Conservation (phyloP, 352 stramenopile species). For the Phytophthora tubulina region DNA sequence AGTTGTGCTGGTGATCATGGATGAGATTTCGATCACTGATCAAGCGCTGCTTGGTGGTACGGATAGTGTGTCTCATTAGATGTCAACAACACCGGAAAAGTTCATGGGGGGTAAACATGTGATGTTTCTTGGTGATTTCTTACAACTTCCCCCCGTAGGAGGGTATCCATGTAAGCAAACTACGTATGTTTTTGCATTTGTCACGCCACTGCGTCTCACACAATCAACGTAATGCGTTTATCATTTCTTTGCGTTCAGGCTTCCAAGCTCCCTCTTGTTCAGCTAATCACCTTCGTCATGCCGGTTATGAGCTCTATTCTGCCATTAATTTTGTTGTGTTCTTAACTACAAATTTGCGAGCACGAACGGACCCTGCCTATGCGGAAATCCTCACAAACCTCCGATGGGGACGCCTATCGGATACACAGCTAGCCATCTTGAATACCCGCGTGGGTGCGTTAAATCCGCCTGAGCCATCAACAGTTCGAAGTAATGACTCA, state of each 20-base stretch:
- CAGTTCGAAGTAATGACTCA: too few species aligned
- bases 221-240: neutral
- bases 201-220: too few species aligned
- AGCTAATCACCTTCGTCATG: neutral
- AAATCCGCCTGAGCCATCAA: neutral
- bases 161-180: slow-evolving; percentile 20
- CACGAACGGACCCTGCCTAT: slow-evolving; percentile 1
- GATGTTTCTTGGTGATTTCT: slow-evolving; percentile 32
- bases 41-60: slow-evolving; percentile 33
- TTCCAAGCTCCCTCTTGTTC: neutral
- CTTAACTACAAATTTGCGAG: slow-evolving; percentile 10
- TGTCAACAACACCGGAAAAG: neutral
- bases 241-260: neutral
- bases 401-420: neutral
- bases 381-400: slow-evolving; percentile 4
- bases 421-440: neutral
- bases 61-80: slow-evolving; percentile 9
- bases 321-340: slow-evolving; percentile 19
- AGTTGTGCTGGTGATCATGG: slow-evolving; percentile 34
- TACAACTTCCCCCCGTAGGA: slow-evolving; percentile 31
- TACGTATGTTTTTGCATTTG: too few species aligned
- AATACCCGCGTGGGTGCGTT: too few species aligned
- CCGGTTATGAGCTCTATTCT: neutral
- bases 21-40: slow-evolving; percentile 41
- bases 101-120: slow-evolving; percentile 44